Evolutionary conservation across 306 rosid genomes (phyloP).

Genomic region (Acacia confusa): DNA sequence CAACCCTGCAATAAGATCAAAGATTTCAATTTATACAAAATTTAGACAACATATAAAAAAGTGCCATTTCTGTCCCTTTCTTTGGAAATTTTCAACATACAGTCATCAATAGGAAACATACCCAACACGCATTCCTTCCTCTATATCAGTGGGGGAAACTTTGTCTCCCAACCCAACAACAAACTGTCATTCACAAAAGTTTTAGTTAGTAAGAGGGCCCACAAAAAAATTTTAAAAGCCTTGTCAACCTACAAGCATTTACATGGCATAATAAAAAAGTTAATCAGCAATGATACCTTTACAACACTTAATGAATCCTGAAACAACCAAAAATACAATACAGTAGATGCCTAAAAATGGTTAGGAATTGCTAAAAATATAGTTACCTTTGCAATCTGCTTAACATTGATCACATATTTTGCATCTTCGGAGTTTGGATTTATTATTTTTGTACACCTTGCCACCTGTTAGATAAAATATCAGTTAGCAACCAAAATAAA

Average conservation of each 20-base stretch:
- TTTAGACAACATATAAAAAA: neutral
- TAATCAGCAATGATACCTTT: neutral
- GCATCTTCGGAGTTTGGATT: slow-evolving; percentile 92
- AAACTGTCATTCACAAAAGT: slow-evolving; percentile 48
- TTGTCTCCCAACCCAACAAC: slow-evolving; percentile 92
- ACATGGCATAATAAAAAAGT: neutral
- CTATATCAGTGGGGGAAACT: slow-evolving; percentile 93
- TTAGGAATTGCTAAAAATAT: neutral
- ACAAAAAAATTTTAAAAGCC: neutral
- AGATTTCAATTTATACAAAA: slow-evolving; percentile 20
- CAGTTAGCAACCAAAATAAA: slow-evolving; percentile 25
- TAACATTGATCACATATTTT: slow-evolving; percentile 83
- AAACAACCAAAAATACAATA: neutral
- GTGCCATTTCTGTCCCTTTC: slow-evolving; percentile 6
- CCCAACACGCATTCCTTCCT: slow-evolving; percentile 98
- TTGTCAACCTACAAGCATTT: slow-evolving; percentile 13
- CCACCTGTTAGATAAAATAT: slow-evolving; percentile 53
- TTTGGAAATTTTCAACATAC: slow-evolving; percentile 1
- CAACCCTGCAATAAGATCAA: slow-evolving; percentile 56
- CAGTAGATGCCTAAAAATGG: neutral
- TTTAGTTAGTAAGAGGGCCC: neutral
- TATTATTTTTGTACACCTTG: slow-evolving; percentile 89
- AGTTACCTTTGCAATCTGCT: slow-evolving; percentile 85
- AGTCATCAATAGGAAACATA: slow-evolving; percentile 39
- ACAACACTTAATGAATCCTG: neutral